Base-by-base conservation (phyloP, 1,139 yeast genomes). In the Pneumocystis carinii region DNA sequence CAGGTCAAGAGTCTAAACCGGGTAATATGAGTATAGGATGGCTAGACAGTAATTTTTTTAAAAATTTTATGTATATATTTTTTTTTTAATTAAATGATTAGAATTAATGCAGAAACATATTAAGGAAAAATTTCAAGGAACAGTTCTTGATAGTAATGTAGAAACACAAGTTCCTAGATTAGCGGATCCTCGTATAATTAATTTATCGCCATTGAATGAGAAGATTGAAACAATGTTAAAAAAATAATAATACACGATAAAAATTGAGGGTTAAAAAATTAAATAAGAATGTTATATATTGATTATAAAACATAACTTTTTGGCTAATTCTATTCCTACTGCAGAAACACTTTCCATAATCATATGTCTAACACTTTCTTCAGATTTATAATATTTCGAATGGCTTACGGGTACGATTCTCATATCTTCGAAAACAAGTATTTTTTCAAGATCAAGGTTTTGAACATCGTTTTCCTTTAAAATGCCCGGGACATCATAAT, bases 1-100 rank as follows among this genome's bases (percentile, higher is more conserved):
- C 66, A 12, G 66, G 59, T 24, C 55, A 48, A 48, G 55, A 48
- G 24, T 48, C 32, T 48, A 48, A 12, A 24, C 55, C 55, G 1
- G 55, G 10, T 10, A 17, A 12, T 48, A 12, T n/a, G 10, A 48
- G 27, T 48, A 15, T 48, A 10, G 55, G 55, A 1, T 48, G 55
- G 55, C 32, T 48, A 24, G 55, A 48, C 4, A 48, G 55, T 48
- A 48, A 19, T 12, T 19, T 15, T 24, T 15, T n/a, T 12, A 19
- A 1, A n/a, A 4, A 3, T 19, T 48, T 48, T 3, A 12, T 12
- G 2, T 3, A n/a, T n/a, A n/a, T n/a, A n/a, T n/a, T n/a, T 19
- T 12, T 3, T 8, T 12, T 6, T 29, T 48, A 48, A 48, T 12
- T 17, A 24, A 24, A 12, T 48, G 14, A 19, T 1, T 24, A 48